A percentile compares a stretch with the other conserved stretches of the same genome.
Conservation (phyloP, 2,329 filamentous ascomycete species). For the Aureobasidium vineae region DNA sequence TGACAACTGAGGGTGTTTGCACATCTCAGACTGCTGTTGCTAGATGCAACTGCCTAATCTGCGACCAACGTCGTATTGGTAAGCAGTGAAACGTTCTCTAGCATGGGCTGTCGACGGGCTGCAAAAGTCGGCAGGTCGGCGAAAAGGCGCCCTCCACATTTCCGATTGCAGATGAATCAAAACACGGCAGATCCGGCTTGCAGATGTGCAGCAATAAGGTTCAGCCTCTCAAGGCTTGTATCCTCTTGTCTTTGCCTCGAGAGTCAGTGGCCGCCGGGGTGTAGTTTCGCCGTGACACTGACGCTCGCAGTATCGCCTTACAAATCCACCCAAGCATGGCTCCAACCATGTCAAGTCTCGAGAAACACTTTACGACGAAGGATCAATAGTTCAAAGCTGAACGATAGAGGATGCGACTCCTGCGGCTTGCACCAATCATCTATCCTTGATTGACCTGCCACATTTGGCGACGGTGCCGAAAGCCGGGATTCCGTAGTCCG, state of each 20-base stretch:
- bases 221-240: constrained; percentile 15
- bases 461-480: constrained; percentile 9
- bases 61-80: background rate
- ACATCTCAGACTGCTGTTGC: background rate
- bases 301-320: background rate
- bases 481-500: constrained; percentile 6
- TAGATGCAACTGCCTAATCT: background rate
- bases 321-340: background rate
- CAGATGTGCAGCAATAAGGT: constrained; percentile 1
- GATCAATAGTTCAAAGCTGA: background rate
- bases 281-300: background rate
- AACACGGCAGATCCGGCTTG: constrained; percentile 12
- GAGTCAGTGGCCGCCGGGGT: background rate
- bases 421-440: background rate
- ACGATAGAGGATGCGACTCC: background rate
- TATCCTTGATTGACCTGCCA: constrained; percentile 1
- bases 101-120: too few species aligned
- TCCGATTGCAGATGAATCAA: background rate
- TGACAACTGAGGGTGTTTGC: background rate
- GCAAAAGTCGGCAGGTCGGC: background rate
- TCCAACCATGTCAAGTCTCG: background rate
- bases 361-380: background rate
- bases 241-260: constrained; percentile 3
- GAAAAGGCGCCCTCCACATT: constrained; percentile 6
- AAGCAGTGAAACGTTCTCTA: constrained; percentile 6